Percentiles rank a stretch among this genome's conserved stretches.
Conservation (phyloP, 164 flowering plant species). For the Cinnamomum chago region DNA sequence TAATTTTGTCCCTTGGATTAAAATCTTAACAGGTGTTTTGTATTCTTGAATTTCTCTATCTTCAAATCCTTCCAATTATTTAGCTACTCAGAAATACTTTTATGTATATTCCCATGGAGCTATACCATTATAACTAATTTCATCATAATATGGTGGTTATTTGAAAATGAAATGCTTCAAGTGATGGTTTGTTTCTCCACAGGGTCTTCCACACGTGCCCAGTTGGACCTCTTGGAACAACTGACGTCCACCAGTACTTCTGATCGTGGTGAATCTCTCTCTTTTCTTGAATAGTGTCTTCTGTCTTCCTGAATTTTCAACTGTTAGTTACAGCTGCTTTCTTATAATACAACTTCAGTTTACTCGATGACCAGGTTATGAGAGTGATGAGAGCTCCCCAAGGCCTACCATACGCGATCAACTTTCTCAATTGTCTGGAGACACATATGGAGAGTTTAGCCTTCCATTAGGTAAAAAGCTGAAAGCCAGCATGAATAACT, state of each 20-base stretch:
- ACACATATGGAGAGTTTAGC: constrained; percentile 60
- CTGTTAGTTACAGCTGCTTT: not conserved
- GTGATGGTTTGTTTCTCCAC: constrained; percentile 3
- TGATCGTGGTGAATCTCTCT: constrained; percentile 33
- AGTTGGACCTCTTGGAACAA: constrained; percentile 75
- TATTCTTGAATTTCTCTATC: not conserved
- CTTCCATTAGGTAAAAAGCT: constrained; percentile 76
- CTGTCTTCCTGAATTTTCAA: not conserved
- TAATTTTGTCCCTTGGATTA: not conserved
- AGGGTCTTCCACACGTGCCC: constrained; percentile 60
- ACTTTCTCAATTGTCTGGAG: constrained; percentile 56
- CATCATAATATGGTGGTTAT: not conserved
- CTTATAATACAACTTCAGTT: not conserved
- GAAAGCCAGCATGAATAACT: constrained; percentile 52
- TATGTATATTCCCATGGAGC: no score
- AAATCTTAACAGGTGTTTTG: not conserved
- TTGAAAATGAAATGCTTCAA: not conserved
- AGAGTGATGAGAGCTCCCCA: constrained; percentile 43
- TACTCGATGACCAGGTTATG: constrained; percentile 43
- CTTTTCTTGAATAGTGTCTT: not conserved
- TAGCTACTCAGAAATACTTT: not conserved
- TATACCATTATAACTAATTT: not conserved
- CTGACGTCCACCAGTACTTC: constrained; percentile 54
- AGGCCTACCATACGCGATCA: constrained; percentile 63
- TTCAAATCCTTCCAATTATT: not conserved